Base-by-base conservation (phyloP, 176 grass and related monocot species). In the Paspalum notatum region DNA sequence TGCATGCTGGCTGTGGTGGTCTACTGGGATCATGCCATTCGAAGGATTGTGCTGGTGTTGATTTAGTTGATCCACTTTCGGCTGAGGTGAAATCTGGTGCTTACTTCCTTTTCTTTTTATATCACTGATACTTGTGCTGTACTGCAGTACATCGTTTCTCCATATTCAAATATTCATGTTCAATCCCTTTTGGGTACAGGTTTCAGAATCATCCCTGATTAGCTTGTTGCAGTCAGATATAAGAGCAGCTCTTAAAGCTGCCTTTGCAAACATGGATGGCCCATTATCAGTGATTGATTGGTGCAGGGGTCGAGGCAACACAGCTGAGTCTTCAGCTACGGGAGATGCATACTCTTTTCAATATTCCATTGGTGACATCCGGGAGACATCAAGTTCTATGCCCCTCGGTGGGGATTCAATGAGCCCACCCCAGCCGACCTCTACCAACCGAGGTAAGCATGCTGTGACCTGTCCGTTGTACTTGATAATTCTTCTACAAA, bases 1-100 rank as follows among this genome's bases (percentile, higher is more conserved):
- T 89, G 73, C 96, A 98, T 95, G 88, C 96, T 79, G 96, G 96
- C 51, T 98, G 96, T 84, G 92, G 96, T 67, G 96, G 96, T 57
- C 75, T 98, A 59, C 47, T 98, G 78, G 88, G 92, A 85, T 91
- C 81, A 37, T 91, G 92, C 40, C 96, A 98, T 85, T 98, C 96
- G 8, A 86, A 95, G 81, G 96, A 98, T 84, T 88, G 90, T 13
- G 96, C 92, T 82, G 96, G 96, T 62, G 81, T 93, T 79, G 89
- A 98, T 86, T 85, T 98, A 83, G 87, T 98, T 86, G 92, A 98
- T 85, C 96, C 90, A 71, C 92, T 98, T 91, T 84, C 81, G 74
- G 86, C 92, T 84, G 92, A 95, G 88, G 96, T 98, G 88, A 93
- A 89, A 44, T 39, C 7, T 75, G 40, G 32, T 71, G 13, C 62